Evolutionary conservation across 2,329 filamentous ascomycete genomes (phyloP).

Genomic region (Fusarium sp.): DNA sequence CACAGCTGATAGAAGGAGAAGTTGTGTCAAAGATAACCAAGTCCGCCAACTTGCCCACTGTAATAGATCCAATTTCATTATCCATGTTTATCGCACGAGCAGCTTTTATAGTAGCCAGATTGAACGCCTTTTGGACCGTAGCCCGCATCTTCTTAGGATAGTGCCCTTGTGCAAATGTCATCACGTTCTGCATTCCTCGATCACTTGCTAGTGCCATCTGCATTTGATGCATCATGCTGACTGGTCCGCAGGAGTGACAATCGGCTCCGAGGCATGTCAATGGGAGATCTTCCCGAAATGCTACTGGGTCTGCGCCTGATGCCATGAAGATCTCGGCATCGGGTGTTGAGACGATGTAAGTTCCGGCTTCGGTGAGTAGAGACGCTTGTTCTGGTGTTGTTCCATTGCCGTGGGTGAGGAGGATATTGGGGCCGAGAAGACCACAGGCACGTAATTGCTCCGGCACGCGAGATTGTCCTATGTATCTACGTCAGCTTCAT

Average conservation of each 20-base stretch:
- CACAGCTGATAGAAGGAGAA: conserved; percentile 3
- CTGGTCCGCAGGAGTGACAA: conserved; percentile 7
- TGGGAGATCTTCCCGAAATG: background rate
- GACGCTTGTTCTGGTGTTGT: conserved; percentile 9
- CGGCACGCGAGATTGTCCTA: background rate
- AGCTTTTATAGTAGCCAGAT: conserved; percentile 7
- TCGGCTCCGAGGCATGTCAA: conserved; percentile 5
- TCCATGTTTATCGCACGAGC: conserved; percentile 5
- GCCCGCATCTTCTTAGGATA: background rate
- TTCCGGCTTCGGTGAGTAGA: background rate
- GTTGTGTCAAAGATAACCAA: background rate
- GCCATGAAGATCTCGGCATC: conserved; percentile 14
- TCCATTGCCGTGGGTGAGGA: conserved; percentile 9
- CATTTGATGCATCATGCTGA: conserved; percentile 16
- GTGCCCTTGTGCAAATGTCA: background rate
- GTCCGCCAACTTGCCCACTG: background rate
- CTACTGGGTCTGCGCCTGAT: conserved; percentile 4
- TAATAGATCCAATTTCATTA: background rate
- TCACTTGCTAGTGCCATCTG: background rate
- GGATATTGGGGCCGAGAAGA: background rate
- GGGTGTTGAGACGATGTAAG: conserved; percentile 2
- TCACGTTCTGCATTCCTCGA: background rate
- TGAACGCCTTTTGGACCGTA: background rate
- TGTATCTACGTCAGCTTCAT: rapidly evolving
- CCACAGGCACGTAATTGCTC: background rate